Base-by-base conservation (phyloP, 257 asterid genomes). In the Penstemon davidsonii region DNA sequence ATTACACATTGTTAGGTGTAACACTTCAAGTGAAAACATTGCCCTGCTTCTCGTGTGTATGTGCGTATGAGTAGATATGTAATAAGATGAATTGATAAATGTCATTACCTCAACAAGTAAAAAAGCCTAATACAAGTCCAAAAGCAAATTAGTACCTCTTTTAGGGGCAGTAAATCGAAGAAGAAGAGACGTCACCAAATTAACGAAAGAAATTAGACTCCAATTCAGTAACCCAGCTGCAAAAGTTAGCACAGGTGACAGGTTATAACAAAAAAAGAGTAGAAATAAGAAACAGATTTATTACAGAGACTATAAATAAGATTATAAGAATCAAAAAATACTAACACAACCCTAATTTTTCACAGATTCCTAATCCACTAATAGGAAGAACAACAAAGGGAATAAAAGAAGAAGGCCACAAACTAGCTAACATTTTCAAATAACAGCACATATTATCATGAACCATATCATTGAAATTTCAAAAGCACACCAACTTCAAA, bases 181-280 rank as follows among this genome's bases (percentile, higher is more conserved):
- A 19, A 85, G 59, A 73, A 90, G 89, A 71, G 93, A 90, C 71
- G 88, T 81, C 76, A 81, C 85, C 80, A 90, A 65, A 81, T 84
- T 79, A 78, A 90, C 61, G 59, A 90, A 60, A 72, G 90, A 87
- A 72, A 90, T 84, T 87, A 90, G 80, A 76, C 93, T 87, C 96
- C 96, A 86, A 70, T 84, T 80, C 78, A 84, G 81, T 62, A 87
- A 70, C 11, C 86, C 89, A 79, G 87, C 96, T 90, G 96, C 86
- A 84, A 72, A 66, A 55, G 15, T 10, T 58, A 54, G 33, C 33
- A 25, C 33, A 25, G 33, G 33, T 25, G 58, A 52, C 36, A 25
- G 33, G 2, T 25, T 25, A 25, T 25, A 10, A 71, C 11, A 54
- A 7, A n/a, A 5, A 19, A 36, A 15, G 50, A 49, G 36, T 49